A percentile compares a stretch with the other conserved stretches of the same genome.
phyloP scores from a whole-genome alignment of 768 basidiomycete species.

The Arthromyces matolae region DNA sequence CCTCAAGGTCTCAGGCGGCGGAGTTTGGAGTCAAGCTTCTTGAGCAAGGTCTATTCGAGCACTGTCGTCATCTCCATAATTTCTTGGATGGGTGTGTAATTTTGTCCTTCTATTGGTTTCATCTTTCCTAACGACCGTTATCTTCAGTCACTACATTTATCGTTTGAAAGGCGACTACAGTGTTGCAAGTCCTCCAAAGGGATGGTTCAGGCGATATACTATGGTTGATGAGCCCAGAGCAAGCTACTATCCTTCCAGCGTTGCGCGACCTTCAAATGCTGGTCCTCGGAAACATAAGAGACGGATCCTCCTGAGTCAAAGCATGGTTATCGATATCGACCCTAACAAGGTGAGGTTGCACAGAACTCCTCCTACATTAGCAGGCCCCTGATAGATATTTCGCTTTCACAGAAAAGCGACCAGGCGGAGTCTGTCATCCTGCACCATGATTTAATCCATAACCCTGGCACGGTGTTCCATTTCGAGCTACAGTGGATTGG shows the following conservation, averaged over 20 bases:
- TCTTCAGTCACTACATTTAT: conserved; percentile 80
- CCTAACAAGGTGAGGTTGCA: conserved; percentile 52
- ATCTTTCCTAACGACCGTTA: conserved; percentile 4
- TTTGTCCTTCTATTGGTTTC: background rate
- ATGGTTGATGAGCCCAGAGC: conserved; percentile 37
- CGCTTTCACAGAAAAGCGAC: conserved; percentile 68
- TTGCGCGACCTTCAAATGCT: conserved; percentile 31
- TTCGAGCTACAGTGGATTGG: conserved; percentile 98
- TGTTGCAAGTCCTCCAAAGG: conserved; percentile 61
- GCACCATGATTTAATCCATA: conserved; percentile 94
- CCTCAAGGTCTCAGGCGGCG: conserved; percentile 72
- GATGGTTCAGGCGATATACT: conserved; percentile 68
- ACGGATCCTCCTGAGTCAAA: conserved; percentile 76
- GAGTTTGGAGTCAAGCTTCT: conserved; percentile 76
- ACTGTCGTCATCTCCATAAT: conserved; percentile 71
- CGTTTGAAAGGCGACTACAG: conserved; percentile 75
- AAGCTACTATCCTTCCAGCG: conserved; percentile 33
- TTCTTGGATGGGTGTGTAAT: conserved; percentile 80
- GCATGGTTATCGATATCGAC: conserved; percentile 88
- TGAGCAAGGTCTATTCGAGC: conserved; percentile 83
- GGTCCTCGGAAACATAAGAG: conserved; percentile 50
- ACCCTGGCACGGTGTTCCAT: conserved; percentile 91
- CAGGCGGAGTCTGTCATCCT: conserved; percentile 85
- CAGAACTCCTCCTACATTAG: no score
- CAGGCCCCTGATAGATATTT: conserved; percentile 1